phyloP scores from a whole-genome alignment of 2,329 filamentous ascomycete species.

The Lasiodiplodia citricola region DNA sequence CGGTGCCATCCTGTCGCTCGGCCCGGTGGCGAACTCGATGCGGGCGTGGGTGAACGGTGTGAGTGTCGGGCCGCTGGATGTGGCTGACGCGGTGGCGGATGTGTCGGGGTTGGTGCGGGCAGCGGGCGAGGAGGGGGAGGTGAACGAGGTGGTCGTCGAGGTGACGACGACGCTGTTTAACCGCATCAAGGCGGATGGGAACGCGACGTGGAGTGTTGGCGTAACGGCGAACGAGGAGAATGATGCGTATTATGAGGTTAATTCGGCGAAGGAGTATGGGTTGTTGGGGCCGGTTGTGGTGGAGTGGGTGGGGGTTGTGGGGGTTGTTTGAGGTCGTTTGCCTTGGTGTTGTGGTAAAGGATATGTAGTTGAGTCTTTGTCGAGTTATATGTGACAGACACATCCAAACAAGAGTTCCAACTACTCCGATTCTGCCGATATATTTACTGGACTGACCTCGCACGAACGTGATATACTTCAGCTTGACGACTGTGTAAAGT shows the following conservation, averaged over 20 bases:
- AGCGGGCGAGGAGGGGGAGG: constrained; percentile 19
- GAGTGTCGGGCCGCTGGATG: constrained; percentile 39
- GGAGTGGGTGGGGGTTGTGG: constrained; percentile 25
- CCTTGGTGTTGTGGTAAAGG: too few species aligned
- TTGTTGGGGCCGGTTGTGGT: constrained; percentile 26
- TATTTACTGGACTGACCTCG: too few species aligned
- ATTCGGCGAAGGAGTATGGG: constrained; percentile 29
- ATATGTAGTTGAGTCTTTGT: too few species aligned
- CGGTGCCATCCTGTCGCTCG: constrained; percentile 35
- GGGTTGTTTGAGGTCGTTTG: neutral
- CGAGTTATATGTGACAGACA: too few species aligned
- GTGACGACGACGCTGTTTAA: constrained; percentile 42
- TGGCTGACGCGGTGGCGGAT: constrained; percentile 34
- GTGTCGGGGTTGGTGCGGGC: constrained; percentile 32
- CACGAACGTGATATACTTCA: too few species aligned
- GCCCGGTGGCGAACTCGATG: constrained; percentile 37
- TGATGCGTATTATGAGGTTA: constrained; percentile 23
- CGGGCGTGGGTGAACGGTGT: constrained; percentile 38
- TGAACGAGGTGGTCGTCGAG: constrained; percentile 37
- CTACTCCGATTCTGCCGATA: too few species aligned
- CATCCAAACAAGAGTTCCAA: too few species aligned
- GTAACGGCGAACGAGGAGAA: constrained; percentile 29
- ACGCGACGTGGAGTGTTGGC: constrained; percentile 28
- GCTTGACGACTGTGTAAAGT: too few species aligned
- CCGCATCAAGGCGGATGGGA: constrained; percentile 30